Evolutionary conservation across 345 rosid genomes (phyloP).

Genomic region (Gossypium sturtianum): DNA sequence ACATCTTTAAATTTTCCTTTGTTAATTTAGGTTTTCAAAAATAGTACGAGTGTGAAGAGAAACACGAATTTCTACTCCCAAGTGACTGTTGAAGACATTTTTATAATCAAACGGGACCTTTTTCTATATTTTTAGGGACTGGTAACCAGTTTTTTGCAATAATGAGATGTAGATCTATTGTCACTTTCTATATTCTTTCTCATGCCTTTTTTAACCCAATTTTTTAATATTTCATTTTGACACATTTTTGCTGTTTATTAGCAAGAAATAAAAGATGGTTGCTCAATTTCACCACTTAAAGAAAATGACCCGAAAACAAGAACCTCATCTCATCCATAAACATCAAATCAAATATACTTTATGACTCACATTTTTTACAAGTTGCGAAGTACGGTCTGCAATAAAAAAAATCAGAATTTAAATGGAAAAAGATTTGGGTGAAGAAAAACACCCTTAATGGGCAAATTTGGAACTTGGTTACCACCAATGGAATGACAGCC

Average conservation of each 20-base stretch:
- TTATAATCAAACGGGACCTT: neutral
- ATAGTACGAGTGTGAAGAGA: neutral
- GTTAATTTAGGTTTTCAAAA: too few species aligned
- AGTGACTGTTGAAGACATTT: neutral
- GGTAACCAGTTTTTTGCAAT: neutral
- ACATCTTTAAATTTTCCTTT: too few species aligned
- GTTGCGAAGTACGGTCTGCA: neutral
- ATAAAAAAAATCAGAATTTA: neutral
- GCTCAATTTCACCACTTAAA: neutral
- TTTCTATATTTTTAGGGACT: neutral
- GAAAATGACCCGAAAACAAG: neutral
- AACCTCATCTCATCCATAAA: neutral
- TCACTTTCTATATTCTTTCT: neutral
- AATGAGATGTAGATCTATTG: neutral
- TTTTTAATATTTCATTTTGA: neutral
- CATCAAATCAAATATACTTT: neutral
- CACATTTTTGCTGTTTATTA: neutral
- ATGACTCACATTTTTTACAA: neutral
- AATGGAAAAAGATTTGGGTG: constrained; percentile 33
- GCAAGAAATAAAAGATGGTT: neutral
- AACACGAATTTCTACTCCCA: neutral
- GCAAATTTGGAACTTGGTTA: constrained; percentile 22
- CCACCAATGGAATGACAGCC: constrained; percentile 31
- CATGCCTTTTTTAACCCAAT: too few species aligned
- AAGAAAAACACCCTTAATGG: constrained; percentile 36